phyloP scores from a whole-genome alignment of 2,329 filamentous ascomycete genomes.

The Verticillium alfalfae region DNA sequence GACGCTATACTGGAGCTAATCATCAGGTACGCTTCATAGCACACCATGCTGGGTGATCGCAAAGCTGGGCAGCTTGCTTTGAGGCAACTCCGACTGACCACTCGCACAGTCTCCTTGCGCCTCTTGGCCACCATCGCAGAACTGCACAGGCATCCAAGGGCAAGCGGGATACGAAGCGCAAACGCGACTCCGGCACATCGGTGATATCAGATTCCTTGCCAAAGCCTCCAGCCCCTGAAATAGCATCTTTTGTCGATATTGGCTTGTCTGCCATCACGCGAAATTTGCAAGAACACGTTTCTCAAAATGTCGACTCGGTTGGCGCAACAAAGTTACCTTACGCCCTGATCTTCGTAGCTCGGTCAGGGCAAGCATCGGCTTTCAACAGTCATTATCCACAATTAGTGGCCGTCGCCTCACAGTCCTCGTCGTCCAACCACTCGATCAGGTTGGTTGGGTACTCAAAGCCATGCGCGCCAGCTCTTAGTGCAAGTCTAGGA shows the following conservation, averaged over 20 bases:
- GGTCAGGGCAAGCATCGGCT: conserved; percentile 50
- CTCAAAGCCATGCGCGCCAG: conserved; percentile 52
- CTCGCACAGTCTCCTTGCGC: conserved; percentile 50
- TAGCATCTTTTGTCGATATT: conserved; percentile 54
- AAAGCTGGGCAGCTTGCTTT: neutral
- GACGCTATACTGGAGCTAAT: conserved; percentile 61
- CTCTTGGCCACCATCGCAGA: conserved; percentile 57
- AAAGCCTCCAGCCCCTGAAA: conserved; percentile 36
- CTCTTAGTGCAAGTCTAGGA: conserved; percentile 50
- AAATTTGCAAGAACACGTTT: conserved; percentile 42
- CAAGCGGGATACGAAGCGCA: conserved; percentile 50
- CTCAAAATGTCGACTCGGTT: conserved; percentile 1
- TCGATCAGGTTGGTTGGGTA: conserved; percentile 56
- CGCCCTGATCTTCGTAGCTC: conserved; percentile 51
- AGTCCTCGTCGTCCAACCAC: conserved; percentile 25
- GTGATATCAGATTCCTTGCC: conserved; percentile 18
- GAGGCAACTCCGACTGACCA: neutral
- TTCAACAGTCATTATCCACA: conserved; percentile 57
- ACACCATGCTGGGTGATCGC: neutral
- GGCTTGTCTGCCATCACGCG: conserved; percentile 61
- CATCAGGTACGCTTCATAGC: conserved; percentile 48
- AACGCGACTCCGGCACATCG: conserved; percentile 29
- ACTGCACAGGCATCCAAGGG: conserved; percentile 55
- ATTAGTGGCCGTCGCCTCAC: conserved; percentile 46
- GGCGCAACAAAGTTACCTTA: conserved; percentile 24